phyloP scores from a whole-genome alignment of 2,329 filamentous ascomycete species.

The Seiridium unicorne region DNA sequence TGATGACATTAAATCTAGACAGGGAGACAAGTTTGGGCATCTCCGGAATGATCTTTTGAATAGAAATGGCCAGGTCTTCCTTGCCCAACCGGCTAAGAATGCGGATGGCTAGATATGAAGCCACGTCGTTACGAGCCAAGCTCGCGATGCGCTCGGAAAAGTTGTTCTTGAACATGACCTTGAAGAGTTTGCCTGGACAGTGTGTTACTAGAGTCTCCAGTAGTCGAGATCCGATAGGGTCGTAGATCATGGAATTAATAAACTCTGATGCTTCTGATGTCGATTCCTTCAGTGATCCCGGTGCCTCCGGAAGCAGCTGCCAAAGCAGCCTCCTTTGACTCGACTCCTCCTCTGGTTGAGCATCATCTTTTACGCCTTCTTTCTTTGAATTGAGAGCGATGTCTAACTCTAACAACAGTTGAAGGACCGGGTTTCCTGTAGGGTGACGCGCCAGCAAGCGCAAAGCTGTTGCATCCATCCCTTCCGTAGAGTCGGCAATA shows the following conservation, averaged over 20 bases:
- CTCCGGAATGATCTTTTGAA: conserved; percentile 70
- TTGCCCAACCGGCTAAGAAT: conserved; percentile 82
- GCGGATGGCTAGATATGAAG: conserved; percentile 81
- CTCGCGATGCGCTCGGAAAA: conserved; percentile 78
- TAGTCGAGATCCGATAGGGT: conserved; percentile 84
- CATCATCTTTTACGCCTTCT: conserved; percentile 33
- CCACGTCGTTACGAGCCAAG: conserved; percentile 84
- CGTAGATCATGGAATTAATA: conserved; percentile 83
- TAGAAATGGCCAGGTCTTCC: conserved; percentile 75
- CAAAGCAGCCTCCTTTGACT: conserved; percentile 60
- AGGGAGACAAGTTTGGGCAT: conserved; percentile 72
- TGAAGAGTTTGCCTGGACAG: conserved; percentile 87
- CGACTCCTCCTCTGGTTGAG: conserved; percentile 35
- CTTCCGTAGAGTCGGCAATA: conserved; percentile 71
- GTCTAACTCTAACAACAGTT: conserved; percentile 85
- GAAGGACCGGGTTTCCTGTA: conserved; percentile 89
- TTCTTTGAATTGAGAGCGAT: conserved; percentile 70
- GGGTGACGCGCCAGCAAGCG: conserved; percentile 84
- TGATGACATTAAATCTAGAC: conserved; percentile 75
- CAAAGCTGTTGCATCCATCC: conserved; percentile 76
- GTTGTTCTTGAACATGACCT: conserved; percentile 75
- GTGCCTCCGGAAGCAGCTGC: conserved; percentile 74
- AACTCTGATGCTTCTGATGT: conserved; percentile 73
- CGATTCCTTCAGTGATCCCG: conserved; percentile 67
- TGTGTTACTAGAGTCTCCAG: conserved; percentile 82